Evolutionary conservation across 2,329 filamentous ascomycete species (phyloP).

Genomic region (Apiospora pterosperma): DNA sequence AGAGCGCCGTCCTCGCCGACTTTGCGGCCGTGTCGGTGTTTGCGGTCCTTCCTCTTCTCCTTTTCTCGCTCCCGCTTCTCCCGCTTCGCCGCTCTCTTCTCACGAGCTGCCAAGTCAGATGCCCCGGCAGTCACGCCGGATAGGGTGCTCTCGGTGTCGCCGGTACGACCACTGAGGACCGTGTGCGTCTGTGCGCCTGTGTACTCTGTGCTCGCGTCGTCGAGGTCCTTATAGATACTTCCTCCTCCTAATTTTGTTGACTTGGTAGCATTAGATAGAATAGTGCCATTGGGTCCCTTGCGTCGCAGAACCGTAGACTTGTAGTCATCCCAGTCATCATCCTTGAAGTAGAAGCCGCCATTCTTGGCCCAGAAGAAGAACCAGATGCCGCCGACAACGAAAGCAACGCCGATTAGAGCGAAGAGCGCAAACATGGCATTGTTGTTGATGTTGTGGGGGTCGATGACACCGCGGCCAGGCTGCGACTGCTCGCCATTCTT

Average conservation of each 20-base stretch:
- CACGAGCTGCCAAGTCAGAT: constrained; percentile 52
- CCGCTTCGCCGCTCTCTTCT: constrained; percentile 48
- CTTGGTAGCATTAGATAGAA: constrained; percentile 77
- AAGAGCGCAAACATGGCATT: constrained; percentile 80
- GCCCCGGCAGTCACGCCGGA: constrained; percentile 57
- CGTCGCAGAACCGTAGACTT: constrained; percentile 89
- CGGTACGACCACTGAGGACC: constrained; percentile 35
- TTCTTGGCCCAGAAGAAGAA: constrained; percentile 99
- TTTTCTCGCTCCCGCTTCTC: constrained; percentile 52
- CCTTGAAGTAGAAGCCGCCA: constrained; percentile 82
- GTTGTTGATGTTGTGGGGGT: constrained; percentile 57
- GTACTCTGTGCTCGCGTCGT: constrained; percentile 42
- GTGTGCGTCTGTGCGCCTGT: constrained; percentile 29
- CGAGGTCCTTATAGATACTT: constrained; percentile 75
- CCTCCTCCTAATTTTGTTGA: constrained; percentile 84
- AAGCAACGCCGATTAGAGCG: constrained; percentile 72
- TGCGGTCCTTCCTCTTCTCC: constrained; percentile 37
- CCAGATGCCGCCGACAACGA: constrained; percentile 80
- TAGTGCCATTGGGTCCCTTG: constrained; percentile 83
- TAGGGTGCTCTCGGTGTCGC: constrained; percentile 44
- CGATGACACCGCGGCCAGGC: constrained; percentile 47
- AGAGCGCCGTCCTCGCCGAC: constrained; percentile 58
- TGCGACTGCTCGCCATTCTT: constrained; percentile 32
- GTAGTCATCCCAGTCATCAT: constrained; percentile 97
- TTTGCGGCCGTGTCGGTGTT: constrained; percentile 35